phyloP scores from a whole-genome alignment of 2,329 filamentous ascomycete species.

The Curvularia sp. region DNA sequence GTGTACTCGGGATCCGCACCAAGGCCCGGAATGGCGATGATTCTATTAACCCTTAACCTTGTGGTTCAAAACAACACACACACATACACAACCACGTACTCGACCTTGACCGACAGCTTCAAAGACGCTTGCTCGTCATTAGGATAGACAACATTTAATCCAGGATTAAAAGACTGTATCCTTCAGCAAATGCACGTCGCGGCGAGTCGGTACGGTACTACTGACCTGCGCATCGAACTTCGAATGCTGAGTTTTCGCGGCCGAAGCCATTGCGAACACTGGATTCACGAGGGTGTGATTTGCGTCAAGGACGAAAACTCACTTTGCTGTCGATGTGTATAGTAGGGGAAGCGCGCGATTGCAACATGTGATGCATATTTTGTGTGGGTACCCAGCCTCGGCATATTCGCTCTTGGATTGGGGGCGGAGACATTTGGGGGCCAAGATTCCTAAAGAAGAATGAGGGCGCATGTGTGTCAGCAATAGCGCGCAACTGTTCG shows the following conservation, averaged over 20 bases:
- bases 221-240: slow-evolving; percentile 29
- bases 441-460: slow-evolving; percentile 12
- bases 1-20: slow-evolving; percentile 41
- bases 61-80: background rate
- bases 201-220: background rate
- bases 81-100: slow-evolving; percentile 20
- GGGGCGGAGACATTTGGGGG: slow-evolving; percentile 17
- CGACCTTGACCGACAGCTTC: slow-evolving; percentile 22
- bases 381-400: background rate
- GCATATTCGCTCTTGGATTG: slow-evolving; percentile 4
- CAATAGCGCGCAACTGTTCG: background rate
- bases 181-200: background rate
- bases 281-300: background rate
- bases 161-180: slow-evolving; percentile 22
- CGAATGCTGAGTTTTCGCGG: slow-evolving; percentile 25
- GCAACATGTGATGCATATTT: background rate
- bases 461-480: slow-evolving; percentile 2
- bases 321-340: background rate
- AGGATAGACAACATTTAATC: slow-evolving; percentile 26
- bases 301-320: background rate
- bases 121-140: slow-evolving; percentile 21
- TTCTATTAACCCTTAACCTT: slow-evolving; percentile 23
- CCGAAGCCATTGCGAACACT: slow-evolving; percentile 20
- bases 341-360: background rate
- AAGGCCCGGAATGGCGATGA: slow-evolving; percentile 43